Conservation (phyloP, 2,329 filamentous ascomycete genomes). For the Chaetoscypha palmicola region DNA sequence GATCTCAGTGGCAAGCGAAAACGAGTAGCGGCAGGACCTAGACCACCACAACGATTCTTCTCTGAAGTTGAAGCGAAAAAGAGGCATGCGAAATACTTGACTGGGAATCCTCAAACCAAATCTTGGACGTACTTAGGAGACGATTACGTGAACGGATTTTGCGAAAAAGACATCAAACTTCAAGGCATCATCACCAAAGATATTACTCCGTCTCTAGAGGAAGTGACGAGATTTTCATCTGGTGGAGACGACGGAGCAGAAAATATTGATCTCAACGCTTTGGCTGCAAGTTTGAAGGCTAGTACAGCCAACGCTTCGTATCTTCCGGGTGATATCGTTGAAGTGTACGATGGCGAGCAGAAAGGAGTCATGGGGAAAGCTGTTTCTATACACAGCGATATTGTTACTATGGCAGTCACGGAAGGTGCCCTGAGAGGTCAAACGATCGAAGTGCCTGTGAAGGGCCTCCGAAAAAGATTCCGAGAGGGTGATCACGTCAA, state of each 20-base stretch:
- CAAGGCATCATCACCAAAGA: slow-evolving; percentile 79
- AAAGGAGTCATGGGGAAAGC: slow-evolving; percentile 83
- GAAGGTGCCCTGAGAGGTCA: slow-evolving; percentile 78
- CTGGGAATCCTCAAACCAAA: slow-evolving; percentile 44
- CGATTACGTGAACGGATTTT: slow-evolving; percentile 85
- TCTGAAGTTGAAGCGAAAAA: slow-evolving; percentile 91
- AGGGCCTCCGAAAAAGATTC: slow-evolving; percentile 89
- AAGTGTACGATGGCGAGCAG: slow-evolving; percentile 93
- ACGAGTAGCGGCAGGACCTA: slow-evolving; percentile 56
- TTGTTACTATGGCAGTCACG: slow-evolving; percentile 79
- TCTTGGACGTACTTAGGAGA: slow-evolving; percentile 82
- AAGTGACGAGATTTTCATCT: slow-evolving; percentile 89
- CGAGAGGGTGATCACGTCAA: slow-evolving; percentile 94
- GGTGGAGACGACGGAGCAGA: slow-evolving; percentile 87
- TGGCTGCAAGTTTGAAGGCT: slow-evolving; percentile 84
- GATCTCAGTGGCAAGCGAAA: slow-evolving; percentile 62
- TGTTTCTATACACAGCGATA: slow-evolving; percentile 80
- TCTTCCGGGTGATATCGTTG: slow-evolving; percentile 88
- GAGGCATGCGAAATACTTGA: slow-evolving; percentile 59
- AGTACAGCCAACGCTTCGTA: slow-evolving; percentile 77
- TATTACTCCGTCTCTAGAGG: slow-evolving; percentile 87
- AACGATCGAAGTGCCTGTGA: slow-evolving; percentile 85
- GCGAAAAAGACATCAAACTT: slow-evolving; percentile 89
- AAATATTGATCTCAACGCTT: slow-evolving; percentile 83
- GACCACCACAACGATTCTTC: slow-evolving; percentile 84